Conservation (phyloP, 257 asterid species). For the Striga asiatica region DNA sequence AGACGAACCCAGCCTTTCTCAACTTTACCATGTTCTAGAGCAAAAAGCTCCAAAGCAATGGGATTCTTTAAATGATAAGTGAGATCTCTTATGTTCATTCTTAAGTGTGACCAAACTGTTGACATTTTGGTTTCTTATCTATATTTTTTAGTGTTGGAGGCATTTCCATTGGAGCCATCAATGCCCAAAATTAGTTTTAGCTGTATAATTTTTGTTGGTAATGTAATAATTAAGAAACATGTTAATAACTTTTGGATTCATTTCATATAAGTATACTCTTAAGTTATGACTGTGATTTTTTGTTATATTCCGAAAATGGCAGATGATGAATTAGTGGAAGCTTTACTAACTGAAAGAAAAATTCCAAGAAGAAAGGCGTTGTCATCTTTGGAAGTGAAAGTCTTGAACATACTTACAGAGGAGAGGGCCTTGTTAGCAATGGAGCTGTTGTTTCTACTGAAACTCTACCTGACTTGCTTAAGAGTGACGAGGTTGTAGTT, state of each 20-base stretch:
- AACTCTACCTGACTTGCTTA: slow-evolving; percentile 48
- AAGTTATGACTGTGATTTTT: slow-evolving; percentile 21
- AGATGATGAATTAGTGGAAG: slow-evolving; percentile 73
- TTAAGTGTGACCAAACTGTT: too few species aligned
- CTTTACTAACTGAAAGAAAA: slow-evolving; percentile 71
- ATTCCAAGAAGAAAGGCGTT: slow-evolving; percentile 85
- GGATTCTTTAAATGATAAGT: too few species aligned
- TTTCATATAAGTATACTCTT: slow-evolving; percentile 13
- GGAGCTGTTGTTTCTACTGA: slow-evolving; percentile 47
- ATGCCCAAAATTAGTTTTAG: slow-evolving; percentile 6
- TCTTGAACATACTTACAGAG: slow-evolving; percentile 69
- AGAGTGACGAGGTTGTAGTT: slow-evolving; percentile 82
- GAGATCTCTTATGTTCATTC: too few species aligned
- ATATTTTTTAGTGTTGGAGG: slow-evolving; percentile 4
- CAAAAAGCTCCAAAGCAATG: too few species aligned
- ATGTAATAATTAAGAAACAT: neutral
- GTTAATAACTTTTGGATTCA: neutral
- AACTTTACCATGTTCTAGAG: too few species aligned
- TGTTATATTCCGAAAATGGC: slow-evolving; percentile 70
- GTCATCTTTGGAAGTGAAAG: slow-evolving; percentile 58
- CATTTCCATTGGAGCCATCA: slow-evolving; percentile 1
- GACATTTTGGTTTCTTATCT: neutral
- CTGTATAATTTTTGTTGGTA: neutral
- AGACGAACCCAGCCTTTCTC: too few species aligned
- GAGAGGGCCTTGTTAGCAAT: slow-evolving; percentile 74